Evolutionary conservation across 1,284 basidiomycete genomes (phyloP), one percentile per base, ranked within the genome.

Genomic region (Fistulinella cinereoalba): DNA sequence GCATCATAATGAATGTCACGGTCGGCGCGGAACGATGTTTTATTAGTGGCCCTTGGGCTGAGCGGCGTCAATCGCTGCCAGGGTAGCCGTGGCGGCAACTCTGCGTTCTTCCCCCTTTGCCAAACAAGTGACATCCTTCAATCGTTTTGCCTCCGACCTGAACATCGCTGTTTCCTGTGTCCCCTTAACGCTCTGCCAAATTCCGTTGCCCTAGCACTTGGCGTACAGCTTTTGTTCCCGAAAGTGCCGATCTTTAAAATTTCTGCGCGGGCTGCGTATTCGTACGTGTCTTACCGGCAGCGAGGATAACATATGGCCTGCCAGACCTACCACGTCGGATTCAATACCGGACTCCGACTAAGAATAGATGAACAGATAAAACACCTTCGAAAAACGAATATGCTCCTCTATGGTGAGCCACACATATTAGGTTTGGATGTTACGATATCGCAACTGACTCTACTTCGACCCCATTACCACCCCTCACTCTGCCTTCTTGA

Each of bases 231-330:
- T 33, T 37, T 45, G 15, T 16, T 56, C 22, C 41, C 54, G 9
- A 38, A 55, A 18, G 54, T 18, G 19, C 53, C 53, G 3, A 50
- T 27, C 11, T 53, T 46, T 28, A 58, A 21, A 27, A 36, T 46
- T 37, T 56, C 56, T 0, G n/a, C 45, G 11, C 45, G 49, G 4
- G 11, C 9, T 0, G 44, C 54, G 19, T 41, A 54, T 9, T 56
- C 53, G 16, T 43, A 56, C 6, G 54, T 58, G 28, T 58, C 56
- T n/a, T 4, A 31, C 55, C 51, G 54, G 39, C 43, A 3, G 55
- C 41, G 18, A 56, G 51, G 11, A 56, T 36, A 13, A 53, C 29
- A 6, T 54, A 54, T 1, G 52, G 50, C 1, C 37, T 3, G 2
- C 53, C 53, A 22, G 41, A 50, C 41, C 51, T 50, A 7, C n/a